A percentile compares a stretch with the other conserved stretches of the same genome.
phyloP scores from a whole-genome alignment of 495 filamentous ascomycete species.

The Neurospora africana region DNA sequence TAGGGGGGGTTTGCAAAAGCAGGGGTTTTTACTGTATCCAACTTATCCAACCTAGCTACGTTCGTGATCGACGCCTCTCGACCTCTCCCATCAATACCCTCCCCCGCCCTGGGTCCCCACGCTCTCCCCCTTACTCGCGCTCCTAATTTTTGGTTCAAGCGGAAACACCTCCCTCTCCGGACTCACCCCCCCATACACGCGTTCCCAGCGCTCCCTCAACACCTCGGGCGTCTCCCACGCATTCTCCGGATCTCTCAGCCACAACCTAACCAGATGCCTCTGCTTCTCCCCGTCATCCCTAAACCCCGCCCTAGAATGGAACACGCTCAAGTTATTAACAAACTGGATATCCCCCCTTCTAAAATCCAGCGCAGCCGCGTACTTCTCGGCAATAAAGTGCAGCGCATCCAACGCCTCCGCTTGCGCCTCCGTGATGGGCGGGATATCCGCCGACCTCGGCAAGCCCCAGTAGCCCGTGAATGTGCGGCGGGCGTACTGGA shows the following conservation, averaged over 20 bases:
- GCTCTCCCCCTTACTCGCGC: slow-evolving; percentile 24
- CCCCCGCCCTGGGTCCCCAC: neutral
- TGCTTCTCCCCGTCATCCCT: slow-evolving; percentile 34
- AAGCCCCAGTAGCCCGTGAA: slow-evolving; percentile 48
- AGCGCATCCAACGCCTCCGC: slow-evolving; percentile 57
- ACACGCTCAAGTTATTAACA: slow-evolving; percentile 42
- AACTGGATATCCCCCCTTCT: slow-evolving; percentile 45
- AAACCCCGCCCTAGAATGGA: slow-evolving; percentile 41
- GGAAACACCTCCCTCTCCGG: slow-evolving; percentile 43
- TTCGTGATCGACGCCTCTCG: neutral
- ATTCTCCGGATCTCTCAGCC: slow-evolving; percentile 46
- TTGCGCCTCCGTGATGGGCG: slow-evolving; percentile 53
- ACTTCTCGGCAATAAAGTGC: slow-evolving; percentile 50
- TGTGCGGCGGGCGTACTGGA: slow-evolving; percentile 46
- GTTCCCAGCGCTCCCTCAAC: slow-evolving; percentile 39
- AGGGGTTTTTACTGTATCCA: too few relatives aligned
- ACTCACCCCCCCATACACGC: slow-evolving; percentile 40
- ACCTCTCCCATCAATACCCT: neutral
- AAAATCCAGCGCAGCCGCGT: slow-evolving; percentile 41
- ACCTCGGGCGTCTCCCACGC: slow-evolving; percentile 43
- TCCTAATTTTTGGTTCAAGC: slow-evolving; percentile 40
- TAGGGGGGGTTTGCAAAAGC: too few relatives aligned
- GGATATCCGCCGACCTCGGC: slow-evolving; percentile 40
- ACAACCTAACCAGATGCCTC: slow-evolving; percentile 49
- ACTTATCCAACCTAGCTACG: neutral